Conservation (phyloP, 306 rosid species). For the Comarum palustre region DNA sequence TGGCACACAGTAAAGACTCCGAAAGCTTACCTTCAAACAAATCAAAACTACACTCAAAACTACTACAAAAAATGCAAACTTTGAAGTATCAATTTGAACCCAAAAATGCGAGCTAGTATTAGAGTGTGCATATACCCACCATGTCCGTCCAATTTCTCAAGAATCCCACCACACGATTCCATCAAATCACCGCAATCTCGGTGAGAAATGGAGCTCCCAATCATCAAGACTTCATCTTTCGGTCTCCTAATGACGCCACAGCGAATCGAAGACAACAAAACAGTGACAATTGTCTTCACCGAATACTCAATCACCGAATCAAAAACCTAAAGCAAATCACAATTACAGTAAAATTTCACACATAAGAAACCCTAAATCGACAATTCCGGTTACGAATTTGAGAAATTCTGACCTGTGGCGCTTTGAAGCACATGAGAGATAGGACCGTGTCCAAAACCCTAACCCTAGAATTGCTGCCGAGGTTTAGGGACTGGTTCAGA, state of each 20-base stretch:
- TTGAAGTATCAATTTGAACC: neutral
- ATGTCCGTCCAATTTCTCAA: constrained; percentile 27
- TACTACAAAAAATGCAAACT: neutral
- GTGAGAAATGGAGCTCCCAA: constrained; percentile 33
- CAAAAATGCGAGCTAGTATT: neutral
- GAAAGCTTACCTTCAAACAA: constrained; percentile 28
- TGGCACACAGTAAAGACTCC: constrained; percentile 20
- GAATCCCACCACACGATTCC: constrained; percentile 27
- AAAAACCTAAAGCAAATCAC: constrained; percentile 29
- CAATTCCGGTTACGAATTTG: neutral
- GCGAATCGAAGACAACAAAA: constrained; percentile 28
- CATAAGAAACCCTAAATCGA: neutral
- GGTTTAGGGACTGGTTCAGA: constrained; percentile 36
- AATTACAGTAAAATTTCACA: neutral
- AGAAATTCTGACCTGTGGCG: constrained; percentile 30
- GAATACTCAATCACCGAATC: constrained; percentile 26
- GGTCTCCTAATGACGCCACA: constrained; percentile 25
- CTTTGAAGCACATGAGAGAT: constrained; percentile 43
- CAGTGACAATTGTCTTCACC: constrained; percentile 26
- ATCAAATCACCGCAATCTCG: constrained; percentile 26
- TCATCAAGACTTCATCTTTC: constrained; percentile 26
- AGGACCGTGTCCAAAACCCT: constrained; percentile 39
- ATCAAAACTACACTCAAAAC: neutral
- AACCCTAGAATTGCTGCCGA: constrained; percentile 28
- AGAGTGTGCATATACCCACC: constrained; percentile 20